Conservation (phyloP, 306 rosid species). For the Rosa chinensis region DNA sequence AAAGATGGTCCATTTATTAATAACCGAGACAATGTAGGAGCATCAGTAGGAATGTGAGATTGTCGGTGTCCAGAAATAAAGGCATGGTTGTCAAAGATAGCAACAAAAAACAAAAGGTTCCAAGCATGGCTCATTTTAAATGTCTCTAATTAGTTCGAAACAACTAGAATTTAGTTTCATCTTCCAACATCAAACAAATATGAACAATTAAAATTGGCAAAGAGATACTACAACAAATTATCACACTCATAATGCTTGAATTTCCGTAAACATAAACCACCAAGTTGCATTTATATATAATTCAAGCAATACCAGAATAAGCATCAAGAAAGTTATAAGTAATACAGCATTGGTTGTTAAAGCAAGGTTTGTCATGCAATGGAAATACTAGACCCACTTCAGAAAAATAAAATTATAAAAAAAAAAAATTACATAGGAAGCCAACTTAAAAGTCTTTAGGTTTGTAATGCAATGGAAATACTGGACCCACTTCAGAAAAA, state of each 20-base stretch:
- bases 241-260: background rate
- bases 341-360: background rate
- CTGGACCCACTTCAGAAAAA: background rate
- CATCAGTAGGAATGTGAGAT: background rate
- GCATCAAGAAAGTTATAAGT: background rate
- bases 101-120: background rate
- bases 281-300: background rate
- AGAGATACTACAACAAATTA: background rate
- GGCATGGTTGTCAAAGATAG: background rate
- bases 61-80: background rate
- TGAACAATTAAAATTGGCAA: background rate
- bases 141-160: background rate
- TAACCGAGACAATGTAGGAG: background rate
- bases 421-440: background rate
- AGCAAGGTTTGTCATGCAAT: background rate
- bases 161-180: background rate
- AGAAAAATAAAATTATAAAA: background rate
- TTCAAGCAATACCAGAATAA: background rate
- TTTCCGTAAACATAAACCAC: background rate
- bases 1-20: background rate
- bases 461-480: background rate
- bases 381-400: background rate
- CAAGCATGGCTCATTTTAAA: background rate
- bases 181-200: background rate
- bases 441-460: background rate